Conservation (phyloP, 305 asterid genomes). For the Fraxinus baroniana region DNA sequence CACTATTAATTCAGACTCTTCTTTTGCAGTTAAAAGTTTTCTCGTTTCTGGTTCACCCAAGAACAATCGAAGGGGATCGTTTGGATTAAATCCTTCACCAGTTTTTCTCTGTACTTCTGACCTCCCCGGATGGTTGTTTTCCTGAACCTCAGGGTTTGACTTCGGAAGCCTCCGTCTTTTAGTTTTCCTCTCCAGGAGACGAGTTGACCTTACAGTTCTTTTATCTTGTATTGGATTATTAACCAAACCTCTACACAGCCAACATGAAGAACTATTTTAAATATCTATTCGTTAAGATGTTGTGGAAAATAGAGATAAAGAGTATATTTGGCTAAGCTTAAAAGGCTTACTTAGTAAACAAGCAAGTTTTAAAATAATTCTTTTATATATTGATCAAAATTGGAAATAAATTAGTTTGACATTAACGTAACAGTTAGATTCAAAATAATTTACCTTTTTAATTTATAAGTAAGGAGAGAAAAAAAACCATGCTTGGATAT, state of each 20-base stretch:
- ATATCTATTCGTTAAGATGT: constrained; percentile 5
- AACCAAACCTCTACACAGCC: constrained; percentile 36
- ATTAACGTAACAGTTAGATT: not conserved
- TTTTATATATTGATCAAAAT: not conserved
- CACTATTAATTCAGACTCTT: constrained; percentile 62
- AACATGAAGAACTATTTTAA: constrained; percentile 16
- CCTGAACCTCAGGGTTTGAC: constrained; percentile 43
- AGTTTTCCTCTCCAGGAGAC: constrained; percentile 63
- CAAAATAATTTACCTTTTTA: not conserved
- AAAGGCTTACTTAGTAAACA: not conserved
- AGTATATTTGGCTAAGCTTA: not conserved
- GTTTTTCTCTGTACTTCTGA: constrained; percentile 40
- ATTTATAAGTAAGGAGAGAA: not conserved
- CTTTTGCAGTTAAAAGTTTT: constrained; percentile 64
- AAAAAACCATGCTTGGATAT: not conserved
- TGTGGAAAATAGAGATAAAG: not conserved
- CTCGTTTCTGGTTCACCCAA: constrained; percentile 72
- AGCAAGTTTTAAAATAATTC: not conserved
- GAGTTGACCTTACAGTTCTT: constrained; percentile 72
- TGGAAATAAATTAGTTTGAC: not conserved
- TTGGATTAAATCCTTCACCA: constrained; percentile 43
- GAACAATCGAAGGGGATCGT: constrained; percentile 65
- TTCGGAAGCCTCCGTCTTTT: constrained; percentile 57
- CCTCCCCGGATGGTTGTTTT: constrained; percentile 37
- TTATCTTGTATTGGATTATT: constrained; percentile 31